Evolutionary conservation across 768 basidiomycete species (phyloP), one percentile per base, ranked within the genome.

Genomic region (Collybiopsis confluens): DNA sequence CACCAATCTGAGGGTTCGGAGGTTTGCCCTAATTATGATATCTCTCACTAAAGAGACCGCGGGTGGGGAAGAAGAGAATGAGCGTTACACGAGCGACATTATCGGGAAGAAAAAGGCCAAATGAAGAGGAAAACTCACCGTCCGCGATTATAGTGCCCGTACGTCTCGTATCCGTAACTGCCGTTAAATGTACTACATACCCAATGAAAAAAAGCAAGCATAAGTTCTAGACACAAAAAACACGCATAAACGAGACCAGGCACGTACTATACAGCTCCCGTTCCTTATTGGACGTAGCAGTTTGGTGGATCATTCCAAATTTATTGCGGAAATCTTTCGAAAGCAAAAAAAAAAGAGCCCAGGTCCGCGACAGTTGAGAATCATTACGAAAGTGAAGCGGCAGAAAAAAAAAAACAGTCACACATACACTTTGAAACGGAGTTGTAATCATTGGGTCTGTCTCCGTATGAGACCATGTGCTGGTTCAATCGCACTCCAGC

Each of bases 241-340:
- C 23, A 28, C 8, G 51, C 46, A 37, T 36, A 33, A 56, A 41
- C 41, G 40, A 26, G 38, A 36, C 42, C 41, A 21, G 43, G 16
- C 27, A 68, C 85, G 54, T 61, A 90, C 90, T 81, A 63, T 84
- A 87, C 15, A 88, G 68, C 56, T 89, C 88, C 27, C 90, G 82
- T 38, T 79, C 78, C 60, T 78, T 87, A 66, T 88, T 89, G 20
- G 83, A 82, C 27, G 88, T 79, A 58, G 73, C 76, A 15, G 79
- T 71, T 51, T 86, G 83, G 63, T 91, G 87, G 56, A 91, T 66
- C 16, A 78, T 78, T 13, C 78, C 75, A 65, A 92, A 92, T 61
- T 86, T 89, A 59, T 80, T 77, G 41, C 77, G 75, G 74, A 92
- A 86, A 65, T 88, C 90, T 92, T n/a, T n/a, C n/a, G n/a, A n/a